phyloP scores from a whole-genome alignment of 2,329 filamentous ascomycete species.

The Mycosphaerella sp. region DNA sequence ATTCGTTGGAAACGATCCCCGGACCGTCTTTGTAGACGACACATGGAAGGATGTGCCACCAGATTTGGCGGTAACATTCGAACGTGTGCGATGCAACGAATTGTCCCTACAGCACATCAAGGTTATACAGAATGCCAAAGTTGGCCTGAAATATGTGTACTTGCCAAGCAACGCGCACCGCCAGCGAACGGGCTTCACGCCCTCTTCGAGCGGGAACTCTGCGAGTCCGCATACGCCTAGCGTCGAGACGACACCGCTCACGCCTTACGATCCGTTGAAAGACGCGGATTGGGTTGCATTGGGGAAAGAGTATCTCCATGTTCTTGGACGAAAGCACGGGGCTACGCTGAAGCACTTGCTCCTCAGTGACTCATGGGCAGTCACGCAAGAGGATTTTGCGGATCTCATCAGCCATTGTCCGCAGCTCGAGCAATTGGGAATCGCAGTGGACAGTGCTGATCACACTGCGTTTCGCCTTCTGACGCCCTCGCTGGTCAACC shows the following conservation, averaged over 20 bases:
- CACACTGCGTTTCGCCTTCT: conserved; percentile 38
- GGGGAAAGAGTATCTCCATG: conserved; percentile 45
- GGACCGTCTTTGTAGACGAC: conserved; percentile 49
- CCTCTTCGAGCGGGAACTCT: conserved; percentile 1
- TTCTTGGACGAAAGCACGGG: conserved; percentile 47
- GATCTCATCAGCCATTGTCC: conserved; percentile 50
- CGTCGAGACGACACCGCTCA: background rate
- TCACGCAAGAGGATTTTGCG: conserved; percentile 45
- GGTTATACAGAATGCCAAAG: conserved; percentile 31
- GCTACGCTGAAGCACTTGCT: conserved; percentile 50
- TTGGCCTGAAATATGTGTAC: conserved; percentile 38
- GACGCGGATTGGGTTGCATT: conserved; percentile 30
- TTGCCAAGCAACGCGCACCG: conserved; percentile 34
- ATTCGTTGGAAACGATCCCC: conserved; percentile 42
- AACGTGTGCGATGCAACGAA: conserved; percentile 23
- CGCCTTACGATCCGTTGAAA: conserved; percentile 11
- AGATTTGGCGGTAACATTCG: conserved; percentile 16
- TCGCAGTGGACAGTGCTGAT: conserved; percentile 51
- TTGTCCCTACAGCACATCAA: conserved; percentile 27
- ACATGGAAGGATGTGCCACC: conserved; percentile 42
- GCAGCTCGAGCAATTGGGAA: conserved; percentile 53
- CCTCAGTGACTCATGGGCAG: conserved; percentile 50
- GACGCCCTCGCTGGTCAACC: conserved; percentile 35
- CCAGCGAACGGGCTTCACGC: conserved; percentile 19
- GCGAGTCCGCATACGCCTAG: conserved; percentile 24